A percentile compares a stretch with the other conserved stretches of the same genome.
These are phyloP conservation scores for Alternaria alternata DNA, from an alignment of 2,329 filamentous ascomycete genomes.

Conservation along the genomic window DNA sequence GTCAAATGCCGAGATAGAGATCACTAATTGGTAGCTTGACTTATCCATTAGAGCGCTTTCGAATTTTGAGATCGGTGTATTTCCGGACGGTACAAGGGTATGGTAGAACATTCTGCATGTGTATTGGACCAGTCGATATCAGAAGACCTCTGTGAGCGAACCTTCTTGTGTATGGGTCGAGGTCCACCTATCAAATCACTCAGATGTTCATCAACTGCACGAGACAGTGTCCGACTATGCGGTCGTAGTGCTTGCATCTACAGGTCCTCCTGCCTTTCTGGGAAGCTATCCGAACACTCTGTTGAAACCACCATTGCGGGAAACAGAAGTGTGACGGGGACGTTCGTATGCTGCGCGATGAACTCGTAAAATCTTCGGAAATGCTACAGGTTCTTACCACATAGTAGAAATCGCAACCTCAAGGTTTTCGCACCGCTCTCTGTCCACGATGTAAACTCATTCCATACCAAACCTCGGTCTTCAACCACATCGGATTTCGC, in stretches of 20 bases:
- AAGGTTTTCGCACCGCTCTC: background rate
- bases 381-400: background rate
- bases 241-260: background rate
- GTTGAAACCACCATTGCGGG: background rate
- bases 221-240: background rate
- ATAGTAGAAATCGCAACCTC: background rate
- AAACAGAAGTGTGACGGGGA: background rate
- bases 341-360: background rate
- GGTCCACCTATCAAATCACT: background rate
- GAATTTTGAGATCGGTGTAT: background rate
- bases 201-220: background rate
- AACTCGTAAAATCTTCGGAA: background rate
- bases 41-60: background rate
- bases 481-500: background rate
- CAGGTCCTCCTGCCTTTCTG: slow-evolving; percentile 4
- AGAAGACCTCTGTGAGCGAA: background rate
- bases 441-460: background rate
- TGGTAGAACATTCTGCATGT: background rate
- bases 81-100: background rate
- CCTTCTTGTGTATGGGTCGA: background rate
- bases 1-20: background rate
- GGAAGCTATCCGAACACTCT: background rate
- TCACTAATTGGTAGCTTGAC: background rate
- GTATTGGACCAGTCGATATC: background rate
- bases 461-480: background rate